Conservation (phyloP, 169 alveolate genomes). For the Babesia gibsoni region DNA sequence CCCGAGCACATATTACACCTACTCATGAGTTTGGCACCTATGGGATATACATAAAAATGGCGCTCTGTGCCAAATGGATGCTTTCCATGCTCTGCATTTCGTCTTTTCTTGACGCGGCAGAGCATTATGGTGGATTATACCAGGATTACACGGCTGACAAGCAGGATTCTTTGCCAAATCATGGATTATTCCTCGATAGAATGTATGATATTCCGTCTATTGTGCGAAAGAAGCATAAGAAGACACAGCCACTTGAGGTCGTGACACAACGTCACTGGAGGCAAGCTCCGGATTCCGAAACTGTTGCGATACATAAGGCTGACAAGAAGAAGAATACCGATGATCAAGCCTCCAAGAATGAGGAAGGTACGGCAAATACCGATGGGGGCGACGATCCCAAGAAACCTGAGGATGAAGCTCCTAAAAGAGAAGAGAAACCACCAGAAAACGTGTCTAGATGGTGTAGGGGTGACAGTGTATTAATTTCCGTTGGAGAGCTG, state of each 20-base stretch:
- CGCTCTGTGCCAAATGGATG: neutral
- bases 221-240: neutral
- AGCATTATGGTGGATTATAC: neutral
- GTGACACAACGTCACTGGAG: neutral
- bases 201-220: neutral
- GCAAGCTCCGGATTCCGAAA: neutral
- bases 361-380: neutral
- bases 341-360: neutral
- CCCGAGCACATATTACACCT: too few relatives aligned
- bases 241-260: neutral
- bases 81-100: neutral
- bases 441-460: slow-evolving; percentile 7
- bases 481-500: slow-evolving; percentile 32
- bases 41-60: too few relatives aligned
- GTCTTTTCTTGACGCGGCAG: slow-evolving; percentile 1
- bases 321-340: neutral
- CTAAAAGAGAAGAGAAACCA: neutral
- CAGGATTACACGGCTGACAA: neutral
- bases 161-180: slow-evolving; percentile 4
- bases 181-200: neutral
- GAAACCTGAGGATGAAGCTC: neutral
- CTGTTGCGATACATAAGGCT: neutral
- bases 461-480: slow-evolving; percentile 23
- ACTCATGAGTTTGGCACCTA: too few relatives aligned
- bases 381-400: neutral